Evolutionary conservation across 2,329 filamentous ascomycete species (phyloP).

Genomic region (Pyrenophora seminiperda): DNA sequence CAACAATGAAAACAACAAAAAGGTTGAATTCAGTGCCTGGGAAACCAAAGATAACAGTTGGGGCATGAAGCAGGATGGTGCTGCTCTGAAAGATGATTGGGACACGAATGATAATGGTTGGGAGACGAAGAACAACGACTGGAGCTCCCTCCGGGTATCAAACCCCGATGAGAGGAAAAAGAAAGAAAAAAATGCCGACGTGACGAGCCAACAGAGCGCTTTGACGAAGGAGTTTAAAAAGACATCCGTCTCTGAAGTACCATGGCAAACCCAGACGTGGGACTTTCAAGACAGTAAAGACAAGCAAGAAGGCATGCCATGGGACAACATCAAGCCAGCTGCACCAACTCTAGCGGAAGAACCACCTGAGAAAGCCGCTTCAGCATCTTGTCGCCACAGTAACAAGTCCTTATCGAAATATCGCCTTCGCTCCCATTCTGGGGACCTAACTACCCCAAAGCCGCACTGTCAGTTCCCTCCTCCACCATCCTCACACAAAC

Average conservation of each 20-base stretch:
- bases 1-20: background rate
- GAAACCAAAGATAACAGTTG: background rate
- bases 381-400: slow-evolving; percentile 11
- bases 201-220: background rate
- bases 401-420: slow-evolving; percentile 21
- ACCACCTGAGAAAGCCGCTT: background rate
- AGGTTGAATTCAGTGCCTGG: background rate
- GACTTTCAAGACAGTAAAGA: background rate
- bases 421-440: slow-evolving; percentile 5
- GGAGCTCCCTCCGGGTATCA: background rate
- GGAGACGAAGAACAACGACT: background rate
- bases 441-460: slow-evolving; percentile 18
- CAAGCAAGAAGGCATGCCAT: background rate
- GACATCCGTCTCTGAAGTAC: background rate
- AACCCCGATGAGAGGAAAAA: background rate
- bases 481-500: slow-evolving; percentile 2
- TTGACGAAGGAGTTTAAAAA: background rate
- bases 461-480: slow-evolving; percentile 42
- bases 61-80: background rate
- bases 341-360: too few species aligned
- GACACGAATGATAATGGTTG: background rate
- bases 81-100: too few species aligned
- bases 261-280: background rate
- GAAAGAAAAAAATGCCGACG: background rate
- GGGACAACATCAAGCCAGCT: background rate